Percentiles rank a stretch among this genome's conserved stretches.
These are phyloP conservation scores for Sporisorium exsertum DNA, from an alignment of 1,284 basidiomycete species.

Conservation along the genomic window DNA sequence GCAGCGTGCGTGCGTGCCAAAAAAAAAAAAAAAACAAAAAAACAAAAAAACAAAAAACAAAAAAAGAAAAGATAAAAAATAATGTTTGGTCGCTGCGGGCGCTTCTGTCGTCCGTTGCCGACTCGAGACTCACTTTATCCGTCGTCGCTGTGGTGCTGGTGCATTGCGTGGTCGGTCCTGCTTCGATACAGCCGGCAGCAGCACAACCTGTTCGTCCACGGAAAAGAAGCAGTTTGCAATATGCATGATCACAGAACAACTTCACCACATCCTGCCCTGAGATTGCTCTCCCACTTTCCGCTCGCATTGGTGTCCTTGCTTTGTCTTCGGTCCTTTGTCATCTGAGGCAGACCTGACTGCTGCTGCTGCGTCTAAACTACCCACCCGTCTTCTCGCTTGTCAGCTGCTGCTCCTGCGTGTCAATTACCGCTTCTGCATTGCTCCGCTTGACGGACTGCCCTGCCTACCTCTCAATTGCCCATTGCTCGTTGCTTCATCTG, in stretches of 20 bases:
- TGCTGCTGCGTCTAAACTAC: neutral
- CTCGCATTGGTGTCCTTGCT: neutral
- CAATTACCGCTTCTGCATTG: neutral
- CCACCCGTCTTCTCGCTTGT: neutral
- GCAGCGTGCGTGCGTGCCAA: no score
- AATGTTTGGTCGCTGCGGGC: neutral
- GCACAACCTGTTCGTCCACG: neutral
- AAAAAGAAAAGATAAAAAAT: no score
- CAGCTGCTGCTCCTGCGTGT: slow-evolving; percentile 2
- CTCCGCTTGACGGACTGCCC: neutral
- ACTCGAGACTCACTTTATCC: neutral
- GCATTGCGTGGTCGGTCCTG: neutral
- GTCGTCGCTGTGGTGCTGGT: neutral
- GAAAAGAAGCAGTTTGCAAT: neutral
- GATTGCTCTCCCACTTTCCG: neutral
- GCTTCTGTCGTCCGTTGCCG: neutral
- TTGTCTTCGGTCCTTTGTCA: neutral
- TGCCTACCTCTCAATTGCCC: neutral
- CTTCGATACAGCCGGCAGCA: slow-evolving; percentile 2
- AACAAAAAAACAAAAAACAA: neutral
- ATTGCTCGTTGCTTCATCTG: neutral
- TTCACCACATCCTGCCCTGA: neutral
- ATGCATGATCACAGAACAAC: neutral
- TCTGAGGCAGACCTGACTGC: neutral
- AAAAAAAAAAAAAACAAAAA: no score